A percentile compares a stretch with the other conserved stretches of the same genome.
Conservation (phyloP, 169 alveolate species). For the Plasmodium adleri region DNA sequence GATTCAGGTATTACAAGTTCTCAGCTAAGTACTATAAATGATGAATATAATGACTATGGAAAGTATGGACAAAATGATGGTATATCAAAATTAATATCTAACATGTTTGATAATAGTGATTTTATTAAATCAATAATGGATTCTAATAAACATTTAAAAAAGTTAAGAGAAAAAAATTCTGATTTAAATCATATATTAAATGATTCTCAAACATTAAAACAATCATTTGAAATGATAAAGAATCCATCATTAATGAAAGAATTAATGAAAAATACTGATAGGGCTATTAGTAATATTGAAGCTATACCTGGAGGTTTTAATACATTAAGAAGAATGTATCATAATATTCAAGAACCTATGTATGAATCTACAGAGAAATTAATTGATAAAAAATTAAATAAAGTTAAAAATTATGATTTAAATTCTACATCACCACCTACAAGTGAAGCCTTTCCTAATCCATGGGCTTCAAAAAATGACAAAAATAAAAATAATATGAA, state of each 20-base stretch:
- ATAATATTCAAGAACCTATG: conserved; percentile 84
- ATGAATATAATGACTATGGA: conserved; percentile 69
- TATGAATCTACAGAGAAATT: conserved; percentile 55
- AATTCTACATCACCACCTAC: conserved; percentile 75
- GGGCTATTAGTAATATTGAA: conserved; percentile 87
- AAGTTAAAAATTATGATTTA: conserved; percentile 58
- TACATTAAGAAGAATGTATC: conserved; percentile 86
- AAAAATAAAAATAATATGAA: conserved; percentile 12
- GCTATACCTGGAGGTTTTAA: conserved; percentile 88
- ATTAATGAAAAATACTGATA: conserved; percentile 85
- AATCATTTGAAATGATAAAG: conserved; percentile 82
- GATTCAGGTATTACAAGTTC: conserved; percentile 76
- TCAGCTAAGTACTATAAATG: conserved; percentile 69
- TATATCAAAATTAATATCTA: conserved; percentile 59
- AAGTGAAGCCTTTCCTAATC: conserved; percentile 75
- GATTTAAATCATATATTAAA: conserved; percentile 81
- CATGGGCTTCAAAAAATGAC: conserved; percentile 67
- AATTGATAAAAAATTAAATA: conserved; percentile 45
- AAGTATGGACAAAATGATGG: conserved; percentile 34
- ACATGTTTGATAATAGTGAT: conserved; percentile 73
- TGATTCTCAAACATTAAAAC: conserved; percentile 84
- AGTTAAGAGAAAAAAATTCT: conserved; percentile 69
- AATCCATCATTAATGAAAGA: conserved; percentile 87
- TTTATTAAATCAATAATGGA: conserved; percentile 74
- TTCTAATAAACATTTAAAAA: conserved; percentile 68